Evolutionary conservation across 2,329 filamentous ascomycete genomes (phyloP).

Genomic region (Dryadomyces quercus-mongolicae): DNA sequence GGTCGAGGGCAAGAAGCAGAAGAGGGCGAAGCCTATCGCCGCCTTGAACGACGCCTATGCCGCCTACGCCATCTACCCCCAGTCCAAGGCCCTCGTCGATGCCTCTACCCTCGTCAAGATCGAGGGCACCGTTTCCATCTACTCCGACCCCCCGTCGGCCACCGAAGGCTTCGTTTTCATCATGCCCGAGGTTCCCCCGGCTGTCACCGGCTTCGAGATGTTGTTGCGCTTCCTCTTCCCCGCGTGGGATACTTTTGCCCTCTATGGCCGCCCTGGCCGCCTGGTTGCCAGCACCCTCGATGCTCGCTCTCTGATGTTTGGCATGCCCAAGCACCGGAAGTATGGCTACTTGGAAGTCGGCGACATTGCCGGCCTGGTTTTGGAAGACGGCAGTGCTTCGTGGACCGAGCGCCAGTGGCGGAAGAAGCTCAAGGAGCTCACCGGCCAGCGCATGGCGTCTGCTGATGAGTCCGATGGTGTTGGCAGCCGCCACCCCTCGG

Average conservation of each 20-base stretch:
- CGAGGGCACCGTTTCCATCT: conserved; percentile 81
- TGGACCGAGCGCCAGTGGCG: conserved; percentile 91
- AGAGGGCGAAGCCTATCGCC: conserved; percentile 82
- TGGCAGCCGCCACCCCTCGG: conserved; percentile 38
- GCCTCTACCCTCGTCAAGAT: conserved; percentile 90
- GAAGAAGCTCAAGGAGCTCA: conserved; percentile 77
- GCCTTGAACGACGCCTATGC: conserved; percentile 85
- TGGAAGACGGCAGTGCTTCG: conserved; percentile 58
- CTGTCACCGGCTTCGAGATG: conserved; percentile 89
- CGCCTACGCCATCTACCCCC: conserved; percentile 90
- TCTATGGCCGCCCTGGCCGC: conserved; percentile 82
- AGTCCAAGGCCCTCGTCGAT: conserved; percentile 86
- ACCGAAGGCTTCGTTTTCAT: conserved; percentile 94
- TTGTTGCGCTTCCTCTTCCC: conserved; percentile 88
- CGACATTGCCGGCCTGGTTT: conserved; percentile 72
- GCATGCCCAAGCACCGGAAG: conserved; percentile 77
- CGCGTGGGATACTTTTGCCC: conserved; percentile 79
- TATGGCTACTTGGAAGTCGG: conserved; percentile 86
- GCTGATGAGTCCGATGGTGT: conserved; percentile 33
- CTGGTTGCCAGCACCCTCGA: conserved; percentile 82
- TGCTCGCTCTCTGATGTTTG: conserved; percentile 89
- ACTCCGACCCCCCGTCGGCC: conserved; percentile 62
- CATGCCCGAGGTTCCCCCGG: conserved; percentile 91
- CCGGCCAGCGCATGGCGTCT: conserved; percentile 62
- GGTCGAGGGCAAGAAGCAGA: conserved; percentile 67